phyloP scores from a whole-genome alignment of 306 rosid genomes.

The Dalbergia oliveri region DNA sequence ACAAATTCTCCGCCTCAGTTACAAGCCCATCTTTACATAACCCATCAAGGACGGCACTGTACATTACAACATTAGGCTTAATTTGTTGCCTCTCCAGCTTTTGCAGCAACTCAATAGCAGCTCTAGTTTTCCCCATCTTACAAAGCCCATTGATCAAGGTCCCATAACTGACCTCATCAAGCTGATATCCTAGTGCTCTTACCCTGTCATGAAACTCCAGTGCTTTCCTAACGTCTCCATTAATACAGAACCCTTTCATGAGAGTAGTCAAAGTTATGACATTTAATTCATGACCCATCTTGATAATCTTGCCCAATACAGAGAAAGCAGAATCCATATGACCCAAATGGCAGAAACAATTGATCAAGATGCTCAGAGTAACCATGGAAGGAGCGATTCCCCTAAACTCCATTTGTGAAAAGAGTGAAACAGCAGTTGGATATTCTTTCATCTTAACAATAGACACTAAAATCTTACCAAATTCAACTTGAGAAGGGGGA shows the following conservation, averaged over 20 bases:
- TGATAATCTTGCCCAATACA: neutral
- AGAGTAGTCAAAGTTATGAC: neutral
- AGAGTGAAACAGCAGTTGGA: neutral
- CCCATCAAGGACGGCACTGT: neutral
- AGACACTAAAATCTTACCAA: neutral
- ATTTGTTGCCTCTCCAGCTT: neutral
- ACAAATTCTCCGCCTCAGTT: neutral
- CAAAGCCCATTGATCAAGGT: neutral
- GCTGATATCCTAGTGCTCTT: neutral
- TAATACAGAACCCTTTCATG: conserved; percentile 24
- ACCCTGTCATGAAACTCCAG: neutral
- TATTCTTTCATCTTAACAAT: neutral
- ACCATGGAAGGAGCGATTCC: neutral
- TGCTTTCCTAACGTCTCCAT: neutral
- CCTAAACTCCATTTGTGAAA: neutral
- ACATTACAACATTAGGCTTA: neutral
- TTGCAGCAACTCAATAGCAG: neutral
- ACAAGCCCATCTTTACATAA: conserved; percentile 3
- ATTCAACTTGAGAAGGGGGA: neutral
- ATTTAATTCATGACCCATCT: neutral
- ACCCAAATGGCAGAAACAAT: conserved; percentile 24
- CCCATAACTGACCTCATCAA: neutral
- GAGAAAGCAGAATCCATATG: conserved; percentile 13
- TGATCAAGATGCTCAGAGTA: conserved; percentile 11
- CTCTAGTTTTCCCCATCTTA: neutral